A percentile compares a stretch with the other conserved stretches of the same genome.
Conservation (phyloP, 169 alveolate species). For the Eimeria necatrix region DNA sequence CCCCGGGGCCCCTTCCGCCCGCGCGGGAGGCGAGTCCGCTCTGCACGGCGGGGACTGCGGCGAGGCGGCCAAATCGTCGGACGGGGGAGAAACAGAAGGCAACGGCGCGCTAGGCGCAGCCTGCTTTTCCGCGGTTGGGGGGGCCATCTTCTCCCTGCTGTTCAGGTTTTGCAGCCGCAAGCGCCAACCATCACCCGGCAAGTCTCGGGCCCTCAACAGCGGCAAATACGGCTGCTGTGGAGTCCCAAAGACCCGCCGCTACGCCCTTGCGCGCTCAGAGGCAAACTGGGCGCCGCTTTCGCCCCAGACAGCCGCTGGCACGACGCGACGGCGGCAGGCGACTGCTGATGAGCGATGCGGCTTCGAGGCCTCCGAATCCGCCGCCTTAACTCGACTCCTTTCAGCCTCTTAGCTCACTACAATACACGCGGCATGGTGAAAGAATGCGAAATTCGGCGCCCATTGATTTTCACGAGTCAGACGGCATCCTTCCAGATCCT, state of each 20-base stretch:
- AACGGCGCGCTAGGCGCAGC: not conserved
- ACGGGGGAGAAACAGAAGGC: not conserved
- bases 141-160: not conserved
- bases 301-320: conserved; percentile 45
- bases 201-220: not conserved
- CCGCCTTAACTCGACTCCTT: conserved; percentile 32
- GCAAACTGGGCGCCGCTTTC: not conserved
- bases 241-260: not conserved
- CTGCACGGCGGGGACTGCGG: not conserved
- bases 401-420: not conserved
- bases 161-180: not conserved
- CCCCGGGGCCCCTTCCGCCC: conserved; percentile 8
- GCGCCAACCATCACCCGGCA: not conserved
- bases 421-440: not conserved
- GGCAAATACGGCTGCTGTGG: not conserved
- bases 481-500: conserved; percentile 22
- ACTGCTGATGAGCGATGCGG: conserved; percentile 39
- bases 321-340: conserved; percentile 44
- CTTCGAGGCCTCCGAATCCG: conserved; percentile 19
- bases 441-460: not conserved
- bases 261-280: not conserved
- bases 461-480: not conserved
- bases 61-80: not conserved
- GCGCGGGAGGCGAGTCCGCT: not conserved
- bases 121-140: conserved; percentile 7